Conservation (phyloP, 2,329 filamentous ascomycete genomes). For the Paracoccidioides brasiliensis region DNA sequence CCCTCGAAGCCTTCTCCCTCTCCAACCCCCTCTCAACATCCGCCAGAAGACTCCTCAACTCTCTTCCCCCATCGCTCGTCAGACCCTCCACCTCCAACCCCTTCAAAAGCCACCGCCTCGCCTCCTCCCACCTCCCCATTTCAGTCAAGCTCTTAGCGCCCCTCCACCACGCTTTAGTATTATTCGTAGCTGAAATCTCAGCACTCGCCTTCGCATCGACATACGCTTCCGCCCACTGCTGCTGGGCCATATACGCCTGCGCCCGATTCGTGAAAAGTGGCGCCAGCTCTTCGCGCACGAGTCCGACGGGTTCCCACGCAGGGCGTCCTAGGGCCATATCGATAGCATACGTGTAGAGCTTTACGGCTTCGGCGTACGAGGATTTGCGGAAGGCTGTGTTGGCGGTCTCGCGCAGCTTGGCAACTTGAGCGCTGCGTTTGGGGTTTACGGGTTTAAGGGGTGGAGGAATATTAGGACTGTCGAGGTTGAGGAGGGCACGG, state of each 20-base stretch:
- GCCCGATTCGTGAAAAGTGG: conserved; percentile 74
- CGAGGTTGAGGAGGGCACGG: conserved; percentile 57
- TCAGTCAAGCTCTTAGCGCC: conserved; percentile 73
- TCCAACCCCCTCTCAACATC: conserved; percentile 53
- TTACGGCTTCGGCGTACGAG: conserved; percentile 60
- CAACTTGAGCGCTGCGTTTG: conserved; percentile 75
- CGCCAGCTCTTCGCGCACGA: conserved; percentile 74
- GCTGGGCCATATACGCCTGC: conserved; percentile 74
- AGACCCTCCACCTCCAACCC: conserved; percentile 71
- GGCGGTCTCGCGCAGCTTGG: conserved; percentile 79
- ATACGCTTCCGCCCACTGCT: conserved; percentile 73
- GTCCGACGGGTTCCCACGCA: conserved; percentile 70
- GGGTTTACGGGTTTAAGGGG: conserved; percentile 85
- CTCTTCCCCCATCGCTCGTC: conserved; percentile 36
- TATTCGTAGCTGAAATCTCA: conserved; percentile 72
- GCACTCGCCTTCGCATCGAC: conserved; percentile 80
- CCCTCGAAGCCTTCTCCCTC: conserved; percentile 42
- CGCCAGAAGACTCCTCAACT: conserved; percentile 46
- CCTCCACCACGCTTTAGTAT: conserved; percentile 92
- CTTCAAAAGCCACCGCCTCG: conserved; percentile 60
- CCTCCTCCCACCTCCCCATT: conserved; percentile 81
- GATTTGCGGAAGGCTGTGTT: conserved; percentile 72
- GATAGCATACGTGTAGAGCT: conserved; percentile 72
- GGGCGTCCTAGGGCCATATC: conserved; percentile 78
- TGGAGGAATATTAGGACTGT: conserved; percentile 57